A percentile compares a stretch with the other conserved stretches of the same genome.
Evolutionary conservation across 2,329 filamentous ascomycete genomes (phyloP).

Genomic region (Chrysosporium keratinophilum): DNA sequence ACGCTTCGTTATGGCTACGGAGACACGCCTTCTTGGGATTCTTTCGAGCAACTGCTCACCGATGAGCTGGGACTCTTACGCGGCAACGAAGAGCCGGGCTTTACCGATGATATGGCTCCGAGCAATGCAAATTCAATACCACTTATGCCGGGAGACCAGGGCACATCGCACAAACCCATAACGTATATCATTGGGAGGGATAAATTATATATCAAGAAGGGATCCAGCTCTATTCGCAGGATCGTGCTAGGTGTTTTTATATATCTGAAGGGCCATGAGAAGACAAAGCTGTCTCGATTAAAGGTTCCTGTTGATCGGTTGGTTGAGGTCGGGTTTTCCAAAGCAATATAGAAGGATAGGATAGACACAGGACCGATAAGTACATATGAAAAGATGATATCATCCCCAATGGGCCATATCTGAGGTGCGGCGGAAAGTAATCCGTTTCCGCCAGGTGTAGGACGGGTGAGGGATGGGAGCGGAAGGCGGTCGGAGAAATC

Average conservation of each 20-base stretch:
- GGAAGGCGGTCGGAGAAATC: not conserved
- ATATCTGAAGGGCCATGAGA: constrained; percentile 31
- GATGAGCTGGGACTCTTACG: constrained; percentile 9
- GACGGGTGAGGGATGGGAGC: not conserved
- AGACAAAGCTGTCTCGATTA: constrained; percentile 31
- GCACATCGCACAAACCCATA: constrained; percentile 19
- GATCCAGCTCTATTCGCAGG: constrained; percentile 22
- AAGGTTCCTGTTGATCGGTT: constrained; percentile 30
- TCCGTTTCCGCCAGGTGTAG: not conserved
- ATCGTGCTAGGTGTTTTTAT: constrained; percentile 28
- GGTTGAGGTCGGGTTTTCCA: constrained; percentile 36
- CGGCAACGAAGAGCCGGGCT: constrained; percentile 8
- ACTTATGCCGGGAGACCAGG: not conserved
- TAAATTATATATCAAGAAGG: constrained; percentile 28
- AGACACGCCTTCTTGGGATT: constrained; percentile 12
- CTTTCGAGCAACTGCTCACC: constrained; percentile 14
- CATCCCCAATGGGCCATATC: no score
- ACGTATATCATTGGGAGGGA: constrained; percentile 41
- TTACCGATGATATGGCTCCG: constrained; percentile 17
- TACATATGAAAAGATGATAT: not conserved
- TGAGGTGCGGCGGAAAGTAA: not conserved
- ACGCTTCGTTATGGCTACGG: constrained; percentile 16
- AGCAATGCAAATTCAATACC: constrained; percentile 9
- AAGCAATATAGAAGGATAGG: constrained; percentile 23
- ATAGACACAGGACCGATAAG: not conserved